phyloP scores from a whole-genome alignment of 2,329 filamentous ascomycete genomes.

The Hansfordia pulvinata region DNA sequence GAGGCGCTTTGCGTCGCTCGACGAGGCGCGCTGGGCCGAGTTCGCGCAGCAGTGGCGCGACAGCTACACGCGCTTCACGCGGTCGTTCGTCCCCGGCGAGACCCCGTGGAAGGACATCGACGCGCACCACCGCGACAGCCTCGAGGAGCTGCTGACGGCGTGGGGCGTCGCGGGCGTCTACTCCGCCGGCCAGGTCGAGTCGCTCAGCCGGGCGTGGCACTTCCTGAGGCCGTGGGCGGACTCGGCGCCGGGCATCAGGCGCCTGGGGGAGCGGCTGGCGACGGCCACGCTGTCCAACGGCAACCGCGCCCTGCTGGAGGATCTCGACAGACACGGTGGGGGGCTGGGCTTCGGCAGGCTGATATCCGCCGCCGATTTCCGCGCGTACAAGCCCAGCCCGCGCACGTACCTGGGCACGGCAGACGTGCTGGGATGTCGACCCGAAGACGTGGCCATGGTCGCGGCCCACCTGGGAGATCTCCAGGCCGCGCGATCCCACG shows the following conservation, averaged over 20 bases:
- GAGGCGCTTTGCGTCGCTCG: no score
- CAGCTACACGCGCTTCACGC: constrained; percentile 49
- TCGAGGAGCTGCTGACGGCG: constrained; percentile 40
- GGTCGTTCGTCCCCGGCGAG: constrained; percentile 29
- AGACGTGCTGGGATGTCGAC: constrained; percentile 37
- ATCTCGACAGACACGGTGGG: constrained; percentile 42
- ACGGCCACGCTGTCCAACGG: constrained; percentile 66
- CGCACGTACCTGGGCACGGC: constrained; percentile 57
- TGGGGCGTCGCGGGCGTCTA: constrained; percentile 47
- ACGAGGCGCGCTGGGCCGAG: constrained; percentile 41
- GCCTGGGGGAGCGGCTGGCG: constrained; percentile 35
- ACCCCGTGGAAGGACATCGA: constrained; percentile 56
- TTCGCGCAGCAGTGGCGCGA: constrained; percentile 61
- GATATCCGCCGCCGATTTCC: constrained; percentile 56
- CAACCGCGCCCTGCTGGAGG: constrained; percentile 50
- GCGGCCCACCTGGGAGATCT: constrained; percentile 63
- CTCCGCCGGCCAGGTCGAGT: constrained; percentile 45
- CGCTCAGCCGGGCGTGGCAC: constrained; percentile 60
- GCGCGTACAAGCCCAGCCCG: constrained; percentile 60
- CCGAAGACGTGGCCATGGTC: constrained; percentile 58
- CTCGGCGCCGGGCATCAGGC: constrained; percentile 36
- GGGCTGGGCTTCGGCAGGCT: constrained; percentile 47
- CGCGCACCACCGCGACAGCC: constrained; percentile 52
- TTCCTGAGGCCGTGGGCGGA: constrained; percentile 58
- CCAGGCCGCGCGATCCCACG: constrained; percentile 46